Base-by-base conservation (phyloP, 1,284 basidiomycete species). In the Neotropicomus parvogracilis region DNA sequence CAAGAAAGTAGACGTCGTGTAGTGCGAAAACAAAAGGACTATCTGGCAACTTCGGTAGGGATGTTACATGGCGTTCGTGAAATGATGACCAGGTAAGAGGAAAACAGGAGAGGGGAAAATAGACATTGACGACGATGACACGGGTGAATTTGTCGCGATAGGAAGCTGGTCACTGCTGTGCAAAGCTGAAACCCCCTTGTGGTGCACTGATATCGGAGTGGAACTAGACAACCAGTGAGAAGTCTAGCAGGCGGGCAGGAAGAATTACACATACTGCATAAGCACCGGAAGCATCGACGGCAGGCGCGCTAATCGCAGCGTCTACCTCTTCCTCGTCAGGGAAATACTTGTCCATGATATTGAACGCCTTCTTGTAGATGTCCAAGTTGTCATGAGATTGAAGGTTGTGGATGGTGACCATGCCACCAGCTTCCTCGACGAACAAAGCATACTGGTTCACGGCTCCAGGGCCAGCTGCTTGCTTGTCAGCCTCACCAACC, bases 361-460 rank as follows among this genome's bases (percentile, higher is more conserved):
- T 95, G 82, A 97, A 99, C 54, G 95, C 95, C 77, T 99, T 99
- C 80, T 97, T 98, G 78, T 99, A 91, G 64, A 99, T 99, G 65
- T 99, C 95, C 70, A 98, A 73, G 73, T 98, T 99, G 75, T 99
- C 95, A 72, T 99, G 97, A 72, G 97, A 94, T 74, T 99, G 97
- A 54, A 99, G 82, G 71, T 97, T 95, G 79, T 98, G 95, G 68
- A 99, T 97, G 20, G 92, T 88, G 56, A 95, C 82, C 95, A 99
- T 98, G 44, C 97, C 97, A 57, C 97, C 95, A 31, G 95, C 94
- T 71, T 99, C 97, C 71, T 99, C 97, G 41, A 99, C 91, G 62
- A 78, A 97, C 47, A 90, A 74, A 13, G 97, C 95, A 69, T 97
- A 99, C 63, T 93, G 85, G 72, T 99, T 99, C 43, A 84, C 78